These are phyloP conservation scores for Xylariomycetidae sp. DNA, from an alignment of 2,329 filamentous ascomycete species.

Conservation along the genomic window DNA sequence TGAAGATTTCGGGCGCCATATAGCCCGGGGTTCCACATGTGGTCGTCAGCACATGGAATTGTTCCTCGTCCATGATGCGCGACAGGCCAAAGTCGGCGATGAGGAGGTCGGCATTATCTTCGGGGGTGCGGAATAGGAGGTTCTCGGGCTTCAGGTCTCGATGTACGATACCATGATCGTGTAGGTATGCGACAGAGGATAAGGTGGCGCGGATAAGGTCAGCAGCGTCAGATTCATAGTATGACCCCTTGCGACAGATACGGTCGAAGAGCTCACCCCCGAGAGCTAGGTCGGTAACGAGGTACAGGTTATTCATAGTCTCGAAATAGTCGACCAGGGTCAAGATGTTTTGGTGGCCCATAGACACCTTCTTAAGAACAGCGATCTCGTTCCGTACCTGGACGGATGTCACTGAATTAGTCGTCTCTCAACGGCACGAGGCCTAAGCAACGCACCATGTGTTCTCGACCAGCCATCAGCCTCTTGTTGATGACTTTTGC, in stretches of 20 bases:
- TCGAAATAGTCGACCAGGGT: slow-evolving; percentile 99
- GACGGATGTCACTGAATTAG: too few species aligned
- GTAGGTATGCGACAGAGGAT: slow-evolving; percentile 95
- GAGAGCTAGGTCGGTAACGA: slow-evolving; percentile 93
- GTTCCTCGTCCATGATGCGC: slow-evolving; percentile 97
- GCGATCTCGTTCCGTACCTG: slow-evolving; percentile 98
- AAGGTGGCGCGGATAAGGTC: slow-evolving; percentile 92
- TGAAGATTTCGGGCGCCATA: slow-evolving; percentile 99
- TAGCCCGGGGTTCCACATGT: slow-evolving; percentile 97
- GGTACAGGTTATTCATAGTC: slow-evolving; percentile 98
- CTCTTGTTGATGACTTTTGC: slow-evolving; percentile 99
- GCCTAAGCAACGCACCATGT: slow-evolving; percentile 88
- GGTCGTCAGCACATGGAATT: slow-evolving; percentile 95
- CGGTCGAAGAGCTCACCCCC: slow-evolving; percentile 97
- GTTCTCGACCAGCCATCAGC: slow-evolving; percentile 93
- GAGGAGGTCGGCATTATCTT: slow-evolving; percentile 93
- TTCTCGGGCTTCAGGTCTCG: slow-evolving; percentile 98
- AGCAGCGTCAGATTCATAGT: slow-evolving; percentile 95
- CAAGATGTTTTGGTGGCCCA: slow-evolving; percentile 97
- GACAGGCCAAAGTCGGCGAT: slow-evolving; percentile 97
- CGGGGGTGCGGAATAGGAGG: slow-evolving; percentile 89
- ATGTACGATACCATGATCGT: slow-evolving; percentile 98
- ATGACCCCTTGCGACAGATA: slow-evolving; percentile 96
- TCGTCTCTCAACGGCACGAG: too few species aligned
- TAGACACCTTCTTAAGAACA: slow-evolving; percentile 94